phyloP scores from a whole-genome alignment of 2,329 filamentous ascomycete species.

The Microdochium bolleyi region DNA sequence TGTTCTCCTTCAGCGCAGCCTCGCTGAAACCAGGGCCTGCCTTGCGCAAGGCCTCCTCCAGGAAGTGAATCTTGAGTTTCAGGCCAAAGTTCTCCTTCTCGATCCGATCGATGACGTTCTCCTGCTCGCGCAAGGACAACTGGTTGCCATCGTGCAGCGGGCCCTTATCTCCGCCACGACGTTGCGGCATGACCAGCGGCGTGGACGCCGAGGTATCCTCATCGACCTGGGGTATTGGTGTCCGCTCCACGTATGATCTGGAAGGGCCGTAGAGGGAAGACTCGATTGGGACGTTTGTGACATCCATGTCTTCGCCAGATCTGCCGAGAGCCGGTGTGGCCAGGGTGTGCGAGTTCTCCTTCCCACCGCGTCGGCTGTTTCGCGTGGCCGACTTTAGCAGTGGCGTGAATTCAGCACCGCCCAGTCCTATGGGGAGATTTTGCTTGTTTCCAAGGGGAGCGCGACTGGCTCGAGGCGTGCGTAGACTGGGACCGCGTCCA shows the following conservation, averaged over 20 bases:
- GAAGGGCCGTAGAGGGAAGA: constrained; percentile 63
- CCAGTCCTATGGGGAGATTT: constrained; percentile 59
- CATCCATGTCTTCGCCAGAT: constrained; percentile 60
- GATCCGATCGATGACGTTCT: constrained; percentile 89
- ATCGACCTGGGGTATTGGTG: constrained; percentile 66
- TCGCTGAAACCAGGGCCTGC: constrained; percentile 86
- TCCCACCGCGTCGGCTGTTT: constrained; percentile 59
- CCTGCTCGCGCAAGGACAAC: constrained; percentile 86
- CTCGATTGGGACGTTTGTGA: constrained; percentile 65
- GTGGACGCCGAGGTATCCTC: constrained; percentile 80
- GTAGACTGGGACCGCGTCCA: constrained; percentile 51
- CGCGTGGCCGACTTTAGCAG: constrained; percentile 73
- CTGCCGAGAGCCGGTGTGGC: constrained; percentile 64
- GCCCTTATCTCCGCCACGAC: constrained; percentile 54
- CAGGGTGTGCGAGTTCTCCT: constrained; percentile 50
- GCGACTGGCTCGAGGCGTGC: constrained; percentile 65
- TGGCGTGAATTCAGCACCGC: constrained; percentile 82
- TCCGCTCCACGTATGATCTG: constrained; percentile 58
- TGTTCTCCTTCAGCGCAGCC: constrained; percentile 85
- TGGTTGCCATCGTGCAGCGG: constrained; percentile 81
- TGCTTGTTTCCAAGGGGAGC: constrained; percentile 63
- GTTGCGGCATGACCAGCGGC: constrained; percentile 63
- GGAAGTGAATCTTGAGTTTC: constrained; percentile 93
- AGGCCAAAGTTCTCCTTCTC: constrained; percentile 98
- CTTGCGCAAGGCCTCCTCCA: constrained; percentile 84